phyloP scores from a whole-genome alignment of 2,329 filamentous ascomycete species.

The Neopestalotiopsis sp. region DNA sequence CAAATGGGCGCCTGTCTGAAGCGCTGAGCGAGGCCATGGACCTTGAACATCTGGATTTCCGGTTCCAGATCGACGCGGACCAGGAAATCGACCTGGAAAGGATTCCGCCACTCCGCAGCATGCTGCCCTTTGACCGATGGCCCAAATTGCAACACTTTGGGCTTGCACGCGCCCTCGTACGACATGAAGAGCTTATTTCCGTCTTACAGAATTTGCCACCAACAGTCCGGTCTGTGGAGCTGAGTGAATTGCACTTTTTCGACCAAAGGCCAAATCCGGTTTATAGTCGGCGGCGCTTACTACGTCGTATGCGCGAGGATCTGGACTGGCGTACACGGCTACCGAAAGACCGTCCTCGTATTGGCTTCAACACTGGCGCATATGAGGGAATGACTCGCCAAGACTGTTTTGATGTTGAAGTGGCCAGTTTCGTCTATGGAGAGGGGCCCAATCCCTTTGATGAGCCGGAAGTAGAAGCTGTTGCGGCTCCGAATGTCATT shows the following conservation, averaged over 20 bases:
- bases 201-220: background rate
- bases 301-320: background rate
- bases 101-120: background rate
- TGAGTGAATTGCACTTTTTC: background rate
- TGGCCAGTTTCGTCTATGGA: background rate
- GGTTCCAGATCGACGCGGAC: background rate
- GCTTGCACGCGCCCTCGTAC: background rate
- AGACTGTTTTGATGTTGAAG: background rate
- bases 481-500: background rate
- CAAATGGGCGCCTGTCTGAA: background rate
- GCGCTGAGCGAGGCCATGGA: background rate
- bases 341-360: background rate
- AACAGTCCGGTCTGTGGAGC: background rate
- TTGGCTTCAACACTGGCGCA: background rate
- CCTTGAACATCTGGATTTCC: background rate
- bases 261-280: background rate
- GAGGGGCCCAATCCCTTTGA: background rate
- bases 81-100: background rate
- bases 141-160: background rate
- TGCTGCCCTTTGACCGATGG: background rate
- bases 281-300: background rate
- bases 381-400: background rate
- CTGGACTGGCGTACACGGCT: background rate
- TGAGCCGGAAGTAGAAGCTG: background rate
- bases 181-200: background rate